Evolutionary conservation across 352 stramenopile species (phyloP), one percentile per base, ranked within the genome.

Genomic region (Pilasporangium apinafurcum): DNA sequence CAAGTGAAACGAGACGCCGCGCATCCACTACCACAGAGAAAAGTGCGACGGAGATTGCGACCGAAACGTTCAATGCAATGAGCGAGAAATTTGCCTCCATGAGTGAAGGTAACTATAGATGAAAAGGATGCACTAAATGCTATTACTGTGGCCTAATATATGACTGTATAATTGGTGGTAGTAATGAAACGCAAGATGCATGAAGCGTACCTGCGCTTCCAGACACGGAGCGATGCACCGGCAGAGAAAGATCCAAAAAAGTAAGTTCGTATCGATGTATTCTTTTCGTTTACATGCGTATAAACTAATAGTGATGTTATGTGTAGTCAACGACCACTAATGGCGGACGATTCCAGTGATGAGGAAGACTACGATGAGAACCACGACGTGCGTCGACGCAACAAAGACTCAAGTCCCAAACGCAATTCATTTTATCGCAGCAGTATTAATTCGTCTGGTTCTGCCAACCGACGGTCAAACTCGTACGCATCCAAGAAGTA

Each of bases 141-240:
- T 38, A 9, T 40, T 16, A 28, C 14, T 13, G 5, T 37, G 14
- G 3, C 3, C 20, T 18, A n/a, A 9, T 41, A 13, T 52, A 14
- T 39, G 2, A 8, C 3, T 26, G 39, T 46, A 35, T 18, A 37
- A 6, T 40, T 24, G 29, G 34, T 4, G 13, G 16, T 40, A 93
- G 81, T 51, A 7, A 86, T 87, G 67, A 87, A 87, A 50, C 69
- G 56, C 54, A 86, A 86, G 50, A 84, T 84, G 51, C 64, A 85
- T 35, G 68, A 89, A 16, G 83, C 88, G 72, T 93, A 91, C 54
- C 61, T 83, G 60, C 78, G 70, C 36, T 91, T 90, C 59, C 79
- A 90, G 59, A 83, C 77, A 37, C 65, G 76, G 17, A 68, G 64
- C 14, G 71, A 86, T 13, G 51, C 72, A 9, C 56, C 59, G 8